Evolutionary conservation across 371 early-diverging fungal species (phyloP).

Genomic region (Umbelopsis sp.): DNA sequence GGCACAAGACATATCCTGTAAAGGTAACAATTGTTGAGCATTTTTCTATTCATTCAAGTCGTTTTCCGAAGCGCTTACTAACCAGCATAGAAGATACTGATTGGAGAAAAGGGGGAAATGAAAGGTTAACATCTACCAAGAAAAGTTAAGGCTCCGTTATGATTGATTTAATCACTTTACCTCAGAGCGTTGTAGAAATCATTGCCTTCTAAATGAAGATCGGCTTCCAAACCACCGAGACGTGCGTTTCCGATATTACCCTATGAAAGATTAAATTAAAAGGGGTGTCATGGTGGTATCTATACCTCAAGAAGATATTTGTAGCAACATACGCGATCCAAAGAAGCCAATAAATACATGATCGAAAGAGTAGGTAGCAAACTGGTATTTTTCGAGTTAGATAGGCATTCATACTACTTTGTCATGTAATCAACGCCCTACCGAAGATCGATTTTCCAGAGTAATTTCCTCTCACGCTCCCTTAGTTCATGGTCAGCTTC

Average conservation of each 20-base stretch:
- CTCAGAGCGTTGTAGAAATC: slow-evolving; percentile 45
- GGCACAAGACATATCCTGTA: slow-evolving; percentile 34
- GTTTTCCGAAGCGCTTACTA: slow-evolving; percentile 15
- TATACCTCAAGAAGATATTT: background rate
- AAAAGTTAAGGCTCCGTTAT: background rate
- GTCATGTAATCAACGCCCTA: background rate
- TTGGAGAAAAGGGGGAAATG: background rate
- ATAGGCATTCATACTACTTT: too few relatives aligned
- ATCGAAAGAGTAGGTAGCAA: slow-evolving; percentile 46
- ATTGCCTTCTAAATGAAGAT: slow-evolving; percentile 39
- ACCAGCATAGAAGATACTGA: slow-evolving; percentile 37
- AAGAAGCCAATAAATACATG: slow-evolving; percentile 39
- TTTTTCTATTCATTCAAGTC: background rate
- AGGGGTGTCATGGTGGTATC: background rate
- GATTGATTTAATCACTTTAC: background rate
- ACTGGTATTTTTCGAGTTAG: slow-evolving; percentile 13
- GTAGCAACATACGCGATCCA: slow-evolving; percentile 31
- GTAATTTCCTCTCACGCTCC: slow-evolving; percentile 14
- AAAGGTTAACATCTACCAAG: background rate
- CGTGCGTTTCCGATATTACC: slow-evolving; percentile 53
- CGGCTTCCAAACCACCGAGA: slow-evolving; percentile 40
- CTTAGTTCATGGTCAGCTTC: background rate
- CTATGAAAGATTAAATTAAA: background rate
- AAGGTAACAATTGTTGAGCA: background rate
- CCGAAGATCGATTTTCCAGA: slow-evolving; percentile 29